phyloP scores from a whole-genome alignment of 208 protist species.

The Trichomonas vaginalis region DNA sequence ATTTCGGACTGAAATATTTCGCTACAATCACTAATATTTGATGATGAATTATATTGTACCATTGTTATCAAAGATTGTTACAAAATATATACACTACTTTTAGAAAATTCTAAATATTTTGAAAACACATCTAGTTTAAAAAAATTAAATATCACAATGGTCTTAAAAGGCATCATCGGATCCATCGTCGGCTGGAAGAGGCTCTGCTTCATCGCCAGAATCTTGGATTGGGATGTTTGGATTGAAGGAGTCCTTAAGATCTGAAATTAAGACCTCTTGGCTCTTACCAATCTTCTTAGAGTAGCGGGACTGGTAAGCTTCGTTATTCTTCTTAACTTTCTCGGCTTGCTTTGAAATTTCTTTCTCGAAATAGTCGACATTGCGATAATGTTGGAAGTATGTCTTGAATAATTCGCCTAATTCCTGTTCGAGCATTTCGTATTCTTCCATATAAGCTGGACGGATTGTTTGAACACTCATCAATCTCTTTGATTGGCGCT shows the following conservation, averaged over 20 bases:
- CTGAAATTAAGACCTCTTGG: not conserved
- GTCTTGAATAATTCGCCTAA: not conserved
- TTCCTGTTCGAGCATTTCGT: not conserved
- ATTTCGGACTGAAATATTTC: too few relatives aligned
- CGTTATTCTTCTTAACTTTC: not conserved
- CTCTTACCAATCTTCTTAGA: not conserved
- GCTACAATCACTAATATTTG: too few relatives aligned
- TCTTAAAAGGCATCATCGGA: not conserved
- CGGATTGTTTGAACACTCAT: not conserved
- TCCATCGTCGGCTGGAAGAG: not conserved
- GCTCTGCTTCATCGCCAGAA: not conserved
- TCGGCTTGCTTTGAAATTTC: not conserved
- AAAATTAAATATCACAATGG: too few relatives aligned
- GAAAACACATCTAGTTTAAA: too few relatives aligned
- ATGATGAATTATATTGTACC: too few relatives aligned
- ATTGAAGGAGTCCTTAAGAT: not conserved
- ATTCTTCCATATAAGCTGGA: conserved; percentile 10
- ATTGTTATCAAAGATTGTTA: too few relatives aligned
- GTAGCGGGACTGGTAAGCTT: not conserved
- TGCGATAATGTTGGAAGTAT: not conserved
- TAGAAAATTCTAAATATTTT: too few relatives aligned
- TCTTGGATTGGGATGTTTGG: not conserved
- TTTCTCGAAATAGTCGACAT: not conserved
- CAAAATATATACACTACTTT: too few relatives aligned
- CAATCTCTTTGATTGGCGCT: not conserved